Evolutionary conservation across 352 stramenopile species (phyloP).

Genomic region (Pythium monospermum): DNA sequence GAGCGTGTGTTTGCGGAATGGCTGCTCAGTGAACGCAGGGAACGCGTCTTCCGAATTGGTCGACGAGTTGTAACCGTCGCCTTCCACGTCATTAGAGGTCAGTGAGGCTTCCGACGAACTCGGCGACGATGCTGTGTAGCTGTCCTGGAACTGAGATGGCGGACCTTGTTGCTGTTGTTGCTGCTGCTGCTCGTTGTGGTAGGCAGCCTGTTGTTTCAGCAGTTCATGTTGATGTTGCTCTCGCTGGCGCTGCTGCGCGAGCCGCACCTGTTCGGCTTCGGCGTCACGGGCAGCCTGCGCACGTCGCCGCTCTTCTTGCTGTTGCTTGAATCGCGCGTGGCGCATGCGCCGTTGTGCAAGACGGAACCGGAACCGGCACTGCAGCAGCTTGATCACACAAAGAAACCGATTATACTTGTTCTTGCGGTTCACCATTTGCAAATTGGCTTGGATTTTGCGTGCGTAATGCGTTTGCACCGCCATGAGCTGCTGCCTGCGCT

Average conservation of each 20-base stretch:
- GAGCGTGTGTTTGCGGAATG: conserved; percentile 53
- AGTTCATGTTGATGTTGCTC: conserved; percentile 13
- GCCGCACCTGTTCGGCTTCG: conserved; percentile 11
- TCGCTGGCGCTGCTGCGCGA: conserved; percentile 11
- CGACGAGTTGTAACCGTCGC: conserved; percentile 41
- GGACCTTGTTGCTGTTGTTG: conserved; percentile 23
- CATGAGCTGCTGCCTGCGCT: conserved; percentile 26
- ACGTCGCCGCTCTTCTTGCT: too few relatives aligned
- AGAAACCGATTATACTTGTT: conserved; percentile 53
- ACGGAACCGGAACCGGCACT: conserved; percentile 67
- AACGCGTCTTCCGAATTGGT: conserved; percentile 64
- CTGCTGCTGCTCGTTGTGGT: conserved; percentile 20
- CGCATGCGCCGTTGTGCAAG: conserved; percentile 19
- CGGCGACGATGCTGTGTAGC: conserved; percentile 64
- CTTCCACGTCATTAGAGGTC: conserved; percentile 72
- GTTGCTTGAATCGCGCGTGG: conserved; percentile 16
- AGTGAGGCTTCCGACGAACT: conserved; percentile 55
- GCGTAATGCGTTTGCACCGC: conserved; percentile 38
- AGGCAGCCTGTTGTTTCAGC: neutral
- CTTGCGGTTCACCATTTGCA: conserved; percentile 48
- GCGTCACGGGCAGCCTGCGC: too few relatives aligned
- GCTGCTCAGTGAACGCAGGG: conserved; percentile 36
- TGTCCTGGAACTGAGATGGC: conserved; percentile 51
- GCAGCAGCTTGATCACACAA: conserved; percentile 49
- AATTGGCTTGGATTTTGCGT: conserved; percentile 42